phyloP scores from a whole-genome alignment of 2,329 filamentous ascomycete species.

The Zalaria obscura region DNA sequence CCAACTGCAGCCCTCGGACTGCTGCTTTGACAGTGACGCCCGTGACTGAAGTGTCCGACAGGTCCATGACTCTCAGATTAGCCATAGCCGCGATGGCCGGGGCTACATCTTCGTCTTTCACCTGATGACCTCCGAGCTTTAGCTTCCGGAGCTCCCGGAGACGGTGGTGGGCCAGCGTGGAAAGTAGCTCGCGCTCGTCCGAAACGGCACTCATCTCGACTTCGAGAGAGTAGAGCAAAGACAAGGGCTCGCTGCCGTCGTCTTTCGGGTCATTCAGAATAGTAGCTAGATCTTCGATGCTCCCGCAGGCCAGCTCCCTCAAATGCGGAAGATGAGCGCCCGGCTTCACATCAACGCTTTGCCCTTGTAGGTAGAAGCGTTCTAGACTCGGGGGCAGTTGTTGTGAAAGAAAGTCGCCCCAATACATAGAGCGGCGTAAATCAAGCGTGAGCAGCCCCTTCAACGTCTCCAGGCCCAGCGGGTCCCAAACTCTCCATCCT shows the following conservation, averaged over 20 bases:
- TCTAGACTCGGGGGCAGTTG: not conserved
- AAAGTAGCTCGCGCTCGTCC: not conserved
- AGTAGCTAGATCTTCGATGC: constrained; percentile 1
- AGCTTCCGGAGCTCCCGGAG: constrained; percentile 2
- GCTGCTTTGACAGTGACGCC: constrained; percentile 26
- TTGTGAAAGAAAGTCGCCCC: not conserved
- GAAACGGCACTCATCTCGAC: constrained; percentile 1
- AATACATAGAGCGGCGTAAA: not conserved
- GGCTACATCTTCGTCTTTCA: constrained; percentile 3
- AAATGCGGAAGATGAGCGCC: constrained; percentile 1
- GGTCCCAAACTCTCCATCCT: no score
- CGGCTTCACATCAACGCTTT: not conserved
- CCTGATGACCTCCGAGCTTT: not conserved
- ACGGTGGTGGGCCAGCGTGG: constrained; percentile 1
- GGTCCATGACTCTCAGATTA: constrained; percentile 16
- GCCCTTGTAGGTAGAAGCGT: not conserved
- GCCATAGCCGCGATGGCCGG: constrained; percentile 3
- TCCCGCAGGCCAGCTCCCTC: constrained; percentile 2
- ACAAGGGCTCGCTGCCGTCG: constrained; percentile 1
- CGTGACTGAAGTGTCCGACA: constrained; percentile 23
- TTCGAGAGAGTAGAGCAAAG: not conserved
- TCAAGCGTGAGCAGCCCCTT: constrained; percentile 1
- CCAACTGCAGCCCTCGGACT: constrained; percentile 12
- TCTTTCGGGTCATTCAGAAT: constrained; percentile 1
- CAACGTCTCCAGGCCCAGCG: not conserved